Conservation (phyloP, 495 filamentous ascomycete species). For the Pyrenula massariospora region DNA sequence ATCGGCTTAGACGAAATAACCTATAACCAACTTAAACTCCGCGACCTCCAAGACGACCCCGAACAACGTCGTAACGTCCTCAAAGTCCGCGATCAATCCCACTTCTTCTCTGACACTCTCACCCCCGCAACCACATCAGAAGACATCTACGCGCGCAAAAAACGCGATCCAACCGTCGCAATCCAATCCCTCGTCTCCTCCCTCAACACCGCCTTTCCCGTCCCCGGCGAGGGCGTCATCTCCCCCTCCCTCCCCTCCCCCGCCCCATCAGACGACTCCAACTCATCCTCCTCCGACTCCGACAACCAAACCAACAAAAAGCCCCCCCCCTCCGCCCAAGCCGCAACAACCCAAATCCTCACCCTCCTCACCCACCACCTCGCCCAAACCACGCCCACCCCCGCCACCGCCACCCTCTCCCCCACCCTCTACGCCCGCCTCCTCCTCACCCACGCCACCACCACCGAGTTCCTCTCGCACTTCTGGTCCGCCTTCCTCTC, state of each 20-base stretch:
- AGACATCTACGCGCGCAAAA: slow-evolving; percentile 45
- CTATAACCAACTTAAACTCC: slow-evolving; percentile 62
- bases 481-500: slow-evolving; percentile 89
- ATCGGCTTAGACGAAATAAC: slow-evolving; percentile 65
- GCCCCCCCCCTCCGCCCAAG: slow-evolving; percentile 13
- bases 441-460: slow-evolving; percentile 79
- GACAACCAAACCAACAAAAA: slow-evolving; percentile 29
- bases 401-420: slow-evolving; percentile 52
- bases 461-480: slow-evolving; percentile 87
- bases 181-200: slow-evolving; percentile 51
- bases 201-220: slow-evolving; percentile 33
- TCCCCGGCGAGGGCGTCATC: slow-evolving; percentile 27
- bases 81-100: slow-evolving; percentile 74
- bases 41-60: slow-evolving; percentile 66
- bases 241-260: slow-evolving; percentile 56
- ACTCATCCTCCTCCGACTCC: slow-evolving; percentile 42
- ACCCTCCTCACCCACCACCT: slow-evolving; percentile 31
- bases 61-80: slow-evolving; percentile 66
- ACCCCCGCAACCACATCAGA: slow-evolving; percentile 32
- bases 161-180: slow-evolving; percentile 57
- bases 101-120: slow-evolving; percentile 60
- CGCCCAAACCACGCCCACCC: slow-evolving; percentile 18
- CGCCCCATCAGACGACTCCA: slow-evolving; percentile 38
- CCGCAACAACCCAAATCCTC: slow-evolving; percentile 30
- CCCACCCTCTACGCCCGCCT: slow-evolving; percentile 56